Evolutionary conservation across 805 yeast species (phyloP), one percentile per base, ranked within the genome.

Genomic region (Lipomyces japonicus): DNA sequence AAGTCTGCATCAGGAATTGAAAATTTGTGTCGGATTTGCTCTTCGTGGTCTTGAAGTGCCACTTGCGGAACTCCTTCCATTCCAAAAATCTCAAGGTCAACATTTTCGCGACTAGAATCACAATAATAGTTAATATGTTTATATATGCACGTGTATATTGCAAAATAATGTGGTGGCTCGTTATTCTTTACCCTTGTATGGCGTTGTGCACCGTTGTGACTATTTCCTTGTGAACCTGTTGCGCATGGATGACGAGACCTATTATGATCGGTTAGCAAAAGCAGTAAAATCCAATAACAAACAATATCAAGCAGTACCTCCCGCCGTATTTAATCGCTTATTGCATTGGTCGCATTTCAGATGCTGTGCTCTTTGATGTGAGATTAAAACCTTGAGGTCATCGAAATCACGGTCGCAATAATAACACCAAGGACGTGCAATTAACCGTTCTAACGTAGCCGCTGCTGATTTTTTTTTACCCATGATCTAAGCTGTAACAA

Each of bases 391-490:
- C 24, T 59, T 59, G 32, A 59, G 45, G 40, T 59, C 61, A 30
- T 59, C 62, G 39, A 59, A 59, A 30, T 50, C 56, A n/a, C 62
- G 51, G 22, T 59, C 62, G 39, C 63, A 59, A 42, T 59, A 59
- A 31, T 52, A 59, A 39, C 63, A 59, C 63, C 63, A 59, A 6
- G 63, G 63, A 21, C 58, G 46, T 18, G 53, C 51, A 14, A 59
- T 53, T 38, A 59, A 46, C 21, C 48, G 37, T 16, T 43, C 44
- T 14, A 46, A 39, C 31, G 30, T 39, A 10, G 57, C 50, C 10
- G 44, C 39, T 24, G 55, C 46, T 25, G 55, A 50, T 42, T 54
- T 51, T 46, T 48, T 51, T 23, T 52, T 52, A 21, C 43, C 59
- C 59, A 54, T 54, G 19, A 4, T 26, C 32, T 14, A n/a, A n/a